Evolutionary conservation across 1,284 basidiomycete genomes (phyloP), one percentile per base, ranked within the genome.

Genomic region (Trametes versicolor): DNA sequence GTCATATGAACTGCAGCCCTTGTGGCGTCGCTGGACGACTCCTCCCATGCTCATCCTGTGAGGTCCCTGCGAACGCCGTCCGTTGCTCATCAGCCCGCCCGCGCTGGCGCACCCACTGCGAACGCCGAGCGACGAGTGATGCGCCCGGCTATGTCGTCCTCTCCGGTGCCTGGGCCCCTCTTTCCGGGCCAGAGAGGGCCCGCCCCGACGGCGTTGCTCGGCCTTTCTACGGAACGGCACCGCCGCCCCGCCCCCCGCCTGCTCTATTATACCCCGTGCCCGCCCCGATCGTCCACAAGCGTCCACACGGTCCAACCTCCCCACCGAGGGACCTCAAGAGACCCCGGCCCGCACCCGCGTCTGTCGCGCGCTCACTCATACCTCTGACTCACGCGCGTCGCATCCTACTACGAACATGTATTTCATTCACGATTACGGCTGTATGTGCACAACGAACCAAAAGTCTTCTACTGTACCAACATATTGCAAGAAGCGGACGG

Each of bases 401-500:
- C 41, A n/a, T 43, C 15, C 5, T 45, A 5, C 21, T 19, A 5
- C 37, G 37, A 17, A 39, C 41, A 43, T 19, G 41, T 17, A 19
- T 19, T 43, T 43, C 41, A 43, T 43, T 43, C 13, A 43, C 41
- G 17, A 21, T 21, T 37, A 53, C 51, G 17, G 21, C 21, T 37
- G 51, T 53, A 36, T 37, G 41, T 43, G 41, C 41, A 43, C 41
- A n/a, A 43, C 34, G 45, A 9, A 25, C 4, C 45, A 27, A 48
- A 45, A 37, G 19, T 49, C 60, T 53, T 65, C 60, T 61, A 65
- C 27, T 65, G 64, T 65, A 62, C 52, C 56, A 62, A 62, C 56
- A 55, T 59, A 34, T 36, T 34, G 29, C 50, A 52, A 36, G 19
- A 29, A 15, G n/a, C 6, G 19, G 17, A 19, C 15, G 19, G 41